These are phyloP conservation scores for Hirschioporus abietinus DNA, from an alignment of 768 basidiomycete genomes.

Conservation along the genomic window DNA sequence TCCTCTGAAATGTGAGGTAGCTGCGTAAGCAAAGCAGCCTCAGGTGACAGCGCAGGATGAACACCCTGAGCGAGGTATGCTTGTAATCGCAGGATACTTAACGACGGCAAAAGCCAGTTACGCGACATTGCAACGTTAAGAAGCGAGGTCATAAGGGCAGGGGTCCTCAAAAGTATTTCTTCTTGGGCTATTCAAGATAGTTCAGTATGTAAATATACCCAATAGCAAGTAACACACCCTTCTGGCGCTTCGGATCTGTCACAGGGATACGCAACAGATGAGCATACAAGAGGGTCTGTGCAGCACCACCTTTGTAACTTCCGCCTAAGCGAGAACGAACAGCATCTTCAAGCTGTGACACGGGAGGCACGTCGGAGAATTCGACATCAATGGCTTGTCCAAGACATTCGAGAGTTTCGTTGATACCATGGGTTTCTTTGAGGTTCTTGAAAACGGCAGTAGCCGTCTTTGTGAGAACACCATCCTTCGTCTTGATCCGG, in stretches of 20 bases:
- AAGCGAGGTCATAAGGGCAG: conserved; percentile 70
- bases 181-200: conserved; percentile 56
- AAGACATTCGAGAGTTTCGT: conserved; percentile 67
- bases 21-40: conserved; percentile 48
- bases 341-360: conserved; percentile 19
- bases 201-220: conserved; percentile 2
- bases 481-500: conserved; percentile 86
- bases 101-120: conserved; percentile 81
- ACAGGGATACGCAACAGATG: conserved; percentile 71
- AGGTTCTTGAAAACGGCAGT: conserved; percentile 83
- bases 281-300: conserved; percentile 74
- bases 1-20: conserved; percentile 64
- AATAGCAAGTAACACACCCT: conserved; percentile 44
- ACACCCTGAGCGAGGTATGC: conserved; percentile 82
- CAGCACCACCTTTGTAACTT: conserved; percentile 41
- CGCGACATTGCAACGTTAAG: conserved; percentile 79
- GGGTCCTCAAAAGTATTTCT: conserved; percentile 63
- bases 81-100: conserved; percentile 77
- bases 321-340: conserved; percentile 51
- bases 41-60: conserved; percentile 38
- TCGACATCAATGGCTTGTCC: conserved; percentile 64
- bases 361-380: conserved; percentile 21
- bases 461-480: conserved; percentile 75
- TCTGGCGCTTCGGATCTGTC: conserved; percentile 45
- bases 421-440: conserved; percentile 71